Evolutionary conservation across 108 stramenopile genomes (phyloP).

Genomic region (Cyclotella kingstonii): DNA sequence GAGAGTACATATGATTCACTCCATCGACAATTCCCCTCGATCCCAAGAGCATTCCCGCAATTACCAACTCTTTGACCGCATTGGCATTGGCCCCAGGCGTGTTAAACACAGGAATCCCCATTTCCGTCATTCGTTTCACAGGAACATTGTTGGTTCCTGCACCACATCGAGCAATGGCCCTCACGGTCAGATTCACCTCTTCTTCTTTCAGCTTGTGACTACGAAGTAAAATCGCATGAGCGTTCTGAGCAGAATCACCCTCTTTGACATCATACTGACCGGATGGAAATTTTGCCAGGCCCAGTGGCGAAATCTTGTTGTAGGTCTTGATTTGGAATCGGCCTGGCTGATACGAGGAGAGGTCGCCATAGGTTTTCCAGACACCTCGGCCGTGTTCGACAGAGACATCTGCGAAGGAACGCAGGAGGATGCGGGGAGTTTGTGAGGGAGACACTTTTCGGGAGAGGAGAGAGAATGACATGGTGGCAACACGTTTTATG

Average conservation of each 20-base stretch:
- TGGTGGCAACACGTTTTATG: no score
- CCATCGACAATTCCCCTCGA: constrained; percentile 83
- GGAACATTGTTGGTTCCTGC: constrained; percentile 95
- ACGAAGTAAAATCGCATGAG: constrained; percentile 87
- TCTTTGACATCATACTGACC: constrained; percentile 66
- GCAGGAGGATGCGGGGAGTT: constrained; percentile 4
- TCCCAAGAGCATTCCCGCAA: constrained; percentile 86
- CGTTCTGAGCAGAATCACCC: constrained; percentile 48
- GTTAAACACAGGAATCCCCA: constrained; percentile 96
- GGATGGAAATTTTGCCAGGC: constrained; percentile 62
- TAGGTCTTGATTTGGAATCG: constrained; percentile 91
- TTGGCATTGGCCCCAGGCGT: constrained; percentile 97
- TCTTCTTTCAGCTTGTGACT: constrained; percentile 87
- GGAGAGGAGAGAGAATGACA: constrained; percentile 15
- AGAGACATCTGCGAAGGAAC: constrained; percentile 51
- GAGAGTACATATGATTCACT: constrained; percentile 80
- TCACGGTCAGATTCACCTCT: constrained; percentile 74
- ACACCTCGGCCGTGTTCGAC: constrained; percentile 78
- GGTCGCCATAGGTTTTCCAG: constrained; percentile 82
- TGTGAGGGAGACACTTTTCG: background rate
- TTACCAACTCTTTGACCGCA: constrained; percentile 91
- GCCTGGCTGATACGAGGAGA: constrained; percentile 67
- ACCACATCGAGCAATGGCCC: constrained; percentile 94
- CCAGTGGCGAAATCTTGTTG: constrained; percentile 89
- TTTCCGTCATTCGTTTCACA: constrained; percentile 88